Evolutionary conservation across 2,329 filamentous ascomycete genomes (phyloP).

Genomic region (Ophiostoma sp.): DNA sequence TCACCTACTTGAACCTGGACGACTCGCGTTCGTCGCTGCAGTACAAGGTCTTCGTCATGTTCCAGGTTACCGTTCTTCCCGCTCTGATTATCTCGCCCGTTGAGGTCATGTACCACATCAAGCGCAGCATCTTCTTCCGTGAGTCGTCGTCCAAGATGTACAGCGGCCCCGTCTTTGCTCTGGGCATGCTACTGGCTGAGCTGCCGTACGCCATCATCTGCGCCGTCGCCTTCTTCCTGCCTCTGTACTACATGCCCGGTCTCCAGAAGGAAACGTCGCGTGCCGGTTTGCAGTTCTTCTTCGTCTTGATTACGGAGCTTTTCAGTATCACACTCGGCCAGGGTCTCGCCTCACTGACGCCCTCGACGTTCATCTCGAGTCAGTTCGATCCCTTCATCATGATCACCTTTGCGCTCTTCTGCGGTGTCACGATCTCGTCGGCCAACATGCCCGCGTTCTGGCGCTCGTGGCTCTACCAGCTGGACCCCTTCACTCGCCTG

Average conservation of each 20-base stretch:
- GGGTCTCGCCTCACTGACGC: constrained; percentile 73
- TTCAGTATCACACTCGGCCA: constrained; percentile 82
- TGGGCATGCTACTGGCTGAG: constrained; percentile 78
- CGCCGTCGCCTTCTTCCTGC: constrained; percentile 77
- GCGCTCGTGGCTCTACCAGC: constrained; percentile 77
- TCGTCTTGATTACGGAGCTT: constrained; percentile 78
- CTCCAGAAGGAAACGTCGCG: constrained; percentile 63
- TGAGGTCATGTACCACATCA: constrained; percentile 79
- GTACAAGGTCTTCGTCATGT: constrained; percentile 85
- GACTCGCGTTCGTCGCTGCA: constrained; percentile 75
- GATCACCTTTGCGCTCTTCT: constrained; percentile 82
- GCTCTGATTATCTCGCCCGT: constrained; percentile 82
- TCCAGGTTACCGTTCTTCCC: constrained; percentile 83
- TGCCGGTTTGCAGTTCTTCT: constrained; percentile 84
- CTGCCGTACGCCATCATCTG: constrained; percentile 82
- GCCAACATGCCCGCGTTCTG: constrained; percentile 77
- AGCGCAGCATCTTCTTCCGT: constrained; percentile 79
- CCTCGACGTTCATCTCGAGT: constrained; percentile 74
- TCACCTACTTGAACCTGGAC: constrained; percentile 77
- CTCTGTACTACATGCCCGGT: constrained; percentile 81
- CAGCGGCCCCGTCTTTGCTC: constrained; percentile 73
- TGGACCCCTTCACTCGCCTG: constrained; percentile 80
- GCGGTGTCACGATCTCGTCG: constrained; percentile 78
- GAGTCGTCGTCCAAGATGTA: constrained; percentile 87
- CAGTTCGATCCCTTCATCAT: constrained; percentile 81